Evolutionary conservation across 306 rosid genomes (phyloP).

Genomic region (Rosa multiflora): DNA sequence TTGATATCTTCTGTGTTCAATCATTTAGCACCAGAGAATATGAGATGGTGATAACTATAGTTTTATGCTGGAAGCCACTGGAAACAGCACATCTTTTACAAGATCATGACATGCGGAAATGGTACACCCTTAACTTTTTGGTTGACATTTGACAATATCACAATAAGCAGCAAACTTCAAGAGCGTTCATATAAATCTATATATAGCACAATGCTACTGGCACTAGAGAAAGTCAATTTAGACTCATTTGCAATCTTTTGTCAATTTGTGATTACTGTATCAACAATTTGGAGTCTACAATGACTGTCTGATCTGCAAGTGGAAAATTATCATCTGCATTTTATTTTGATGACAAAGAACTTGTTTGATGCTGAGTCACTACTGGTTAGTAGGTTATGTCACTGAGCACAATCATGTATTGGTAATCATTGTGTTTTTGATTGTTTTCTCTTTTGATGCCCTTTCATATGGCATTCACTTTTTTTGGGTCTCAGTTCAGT

Average conservation of each 20-base stretch:
- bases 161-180: background rate
- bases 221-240: background rate
- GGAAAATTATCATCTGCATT: background rate
- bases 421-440: background rate
- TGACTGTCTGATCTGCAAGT: background rate
- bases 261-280: background rate
- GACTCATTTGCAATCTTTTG: background rate
- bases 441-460: background rate
- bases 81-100: background rate
- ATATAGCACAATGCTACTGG: background rate
- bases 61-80: background rate
- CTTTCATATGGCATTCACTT: background rate
- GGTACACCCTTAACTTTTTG: background rate
- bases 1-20: background rate
- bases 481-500: background rate
- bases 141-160: background rate
- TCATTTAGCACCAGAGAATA: background rate
- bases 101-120: background rate
- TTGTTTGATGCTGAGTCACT: background rate
- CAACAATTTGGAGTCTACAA: background rate
- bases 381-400: background rate
- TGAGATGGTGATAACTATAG: background rate
- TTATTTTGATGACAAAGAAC: background rate
- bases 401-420: constrained; percentile 2
- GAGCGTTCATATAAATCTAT: background rate